Conservation (phyloP, 2,329 filamentous ascomycete genomes). For the Colletotrichum coccodes region DNA sequence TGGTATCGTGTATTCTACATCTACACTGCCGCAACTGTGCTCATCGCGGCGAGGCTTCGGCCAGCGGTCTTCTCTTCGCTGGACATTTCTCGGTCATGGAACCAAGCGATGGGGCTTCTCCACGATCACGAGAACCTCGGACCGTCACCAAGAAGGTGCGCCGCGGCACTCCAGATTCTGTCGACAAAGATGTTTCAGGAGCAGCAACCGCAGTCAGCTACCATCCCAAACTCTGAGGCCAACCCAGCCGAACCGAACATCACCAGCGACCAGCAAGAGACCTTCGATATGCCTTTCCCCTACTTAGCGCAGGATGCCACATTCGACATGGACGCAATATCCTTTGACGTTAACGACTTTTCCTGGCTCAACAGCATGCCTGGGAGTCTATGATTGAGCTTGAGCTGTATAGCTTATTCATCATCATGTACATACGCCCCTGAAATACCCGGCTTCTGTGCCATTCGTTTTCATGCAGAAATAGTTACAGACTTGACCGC, state of each 20-base stretch:
- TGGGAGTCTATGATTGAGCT: constrained; percentile 41
- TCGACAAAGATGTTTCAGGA: constrained; percentile 45
- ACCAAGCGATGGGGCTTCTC: constrained; percentile 44
- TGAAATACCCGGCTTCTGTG: not conserved
- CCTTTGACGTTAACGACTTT: constrained; percentile 44
- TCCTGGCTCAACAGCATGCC: constrained; percentile 46
- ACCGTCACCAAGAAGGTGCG: constrained; percentile 43
- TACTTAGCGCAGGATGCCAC: constrained; percentile 18
- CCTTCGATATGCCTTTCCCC: constrained; percentile 20
- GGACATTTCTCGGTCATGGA: constrained; percentile 43
- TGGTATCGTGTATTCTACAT: constrained; percentile 52
- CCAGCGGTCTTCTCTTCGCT: constrained; percentile 42
- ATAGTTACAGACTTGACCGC: not conserved
- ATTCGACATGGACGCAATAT: constrained; percentile 39
- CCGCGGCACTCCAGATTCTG: constrained; percentile 45
- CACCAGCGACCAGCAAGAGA: constrained; percentile 6
- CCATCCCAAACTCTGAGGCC: not conserved
- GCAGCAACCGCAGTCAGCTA: constrained; percentile 22
- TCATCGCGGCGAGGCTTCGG: constrained; percentile 47
- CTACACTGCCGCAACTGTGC: constrained; percentile 47
- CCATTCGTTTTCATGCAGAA: not conserved
- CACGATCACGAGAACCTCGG: constrained; percentile 46
- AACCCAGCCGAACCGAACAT: not conserved
- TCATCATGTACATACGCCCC: not conserved
- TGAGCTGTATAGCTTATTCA: too few species aligned